These are phyloP conservation scores for Brassica juncea DNA, from an alignment of 345 rosid genomes.

Conservation along the genomic window DNA sequence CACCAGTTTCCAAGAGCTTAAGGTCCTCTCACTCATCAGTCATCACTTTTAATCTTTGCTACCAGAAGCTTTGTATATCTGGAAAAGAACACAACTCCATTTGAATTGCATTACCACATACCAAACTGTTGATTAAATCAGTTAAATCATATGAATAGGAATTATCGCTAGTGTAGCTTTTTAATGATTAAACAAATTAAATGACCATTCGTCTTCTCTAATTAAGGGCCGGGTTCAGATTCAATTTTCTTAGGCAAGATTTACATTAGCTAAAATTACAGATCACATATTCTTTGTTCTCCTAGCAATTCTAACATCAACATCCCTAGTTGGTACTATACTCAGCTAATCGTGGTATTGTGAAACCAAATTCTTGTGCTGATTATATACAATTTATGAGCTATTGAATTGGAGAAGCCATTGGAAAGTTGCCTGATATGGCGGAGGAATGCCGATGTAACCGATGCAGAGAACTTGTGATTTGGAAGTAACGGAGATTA, in stretches of 20 bases:
- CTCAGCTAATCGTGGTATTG: not conserved
- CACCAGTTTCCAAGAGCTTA: no score
- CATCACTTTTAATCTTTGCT: no score
- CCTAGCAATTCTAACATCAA: not conserved
- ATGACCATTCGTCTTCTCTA: no score
- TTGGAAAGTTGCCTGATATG: not conserved
- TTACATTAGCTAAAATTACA: not conserved
- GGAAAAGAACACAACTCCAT: no score
- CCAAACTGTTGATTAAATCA: no score
- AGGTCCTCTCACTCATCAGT: no score
- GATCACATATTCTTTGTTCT: not conserved
- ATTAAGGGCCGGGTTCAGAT: not conserved
- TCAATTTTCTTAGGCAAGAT: not conserved
- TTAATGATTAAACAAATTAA: no score
- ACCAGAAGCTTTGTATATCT: no score
- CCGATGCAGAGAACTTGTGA: not conserved
- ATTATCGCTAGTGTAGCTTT: no score
- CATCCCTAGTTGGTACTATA: not conserved
- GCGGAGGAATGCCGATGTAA: not conserved
- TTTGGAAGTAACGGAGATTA: not conserved
- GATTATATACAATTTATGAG: not conserved
- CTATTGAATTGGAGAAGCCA: not conserved
- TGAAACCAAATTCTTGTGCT: not conserved
- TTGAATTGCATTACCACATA: no score
- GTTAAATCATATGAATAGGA: no score